These are phyloP conservation scores for Fusarium torulosum DNA, from an alignment of 2,329 filamentous ascomycete species.

Conservation along the genomic window DNA sequence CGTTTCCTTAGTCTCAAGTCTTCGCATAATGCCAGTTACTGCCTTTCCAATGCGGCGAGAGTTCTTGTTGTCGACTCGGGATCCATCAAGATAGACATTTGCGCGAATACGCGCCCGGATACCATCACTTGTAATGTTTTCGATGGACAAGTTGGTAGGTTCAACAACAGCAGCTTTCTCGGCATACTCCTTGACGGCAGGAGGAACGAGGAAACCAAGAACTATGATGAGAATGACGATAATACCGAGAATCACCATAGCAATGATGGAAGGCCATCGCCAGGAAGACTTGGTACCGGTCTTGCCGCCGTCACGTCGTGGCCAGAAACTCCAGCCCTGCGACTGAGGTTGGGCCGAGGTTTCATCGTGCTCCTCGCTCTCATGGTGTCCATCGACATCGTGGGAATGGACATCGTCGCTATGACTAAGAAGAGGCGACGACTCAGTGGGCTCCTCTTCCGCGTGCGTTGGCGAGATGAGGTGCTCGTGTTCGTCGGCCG, in stretches of 20 bases:
- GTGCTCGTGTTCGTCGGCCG: slow-evolving; percentile 60
- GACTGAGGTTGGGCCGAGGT: slow-evolving; percentile 10
- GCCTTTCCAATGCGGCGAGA: slow-evolving; percentile 81
- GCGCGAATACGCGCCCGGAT: slow-evolving; percentile 85
- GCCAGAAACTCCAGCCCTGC: slow-evolving; percentile 41
- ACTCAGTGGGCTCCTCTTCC: slow-evolving; percentile 55
- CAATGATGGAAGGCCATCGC: slow-evolving; percentile 83
- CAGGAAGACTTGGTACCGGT: slow-evolving; percentile 44
- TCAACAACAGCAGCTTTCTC: slow-evolving; percentile 85
- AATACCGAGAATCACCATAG: slow-evolving; percentile 74
- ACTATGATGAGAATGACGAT: slow-evolving; percentile 77
- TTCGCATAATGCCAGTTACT: slow-evolving; percentile 82
- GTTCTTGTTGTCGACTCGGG: slow-evolving; percentile 76
- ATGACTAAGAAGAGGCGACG: slow-evolving; percentile 64
- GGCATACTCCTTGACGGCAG: slow-evolving; percentile 85
- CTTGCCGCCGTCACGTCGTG: slow-evolving; percentile 37
- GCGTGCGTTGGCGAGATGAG: slow-evolving; percentile 56
- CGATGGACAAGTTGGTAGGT: slow-evolving; percentile 85
- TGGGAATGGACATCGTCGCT: slow-evolving; percentile 55
- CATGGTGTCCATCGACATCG: slow-evolving; percentile 46
- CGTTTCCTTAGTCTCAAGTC: slow-evolving; percentile 80
- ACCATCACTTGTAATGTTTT: slow-evolving; percentile 83
- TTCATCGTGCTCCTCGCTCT: slow-evolving; percentile 46
- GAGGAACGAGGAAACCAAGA: slow-evolving; percentile 84
- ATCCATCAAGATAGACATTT: slow-evolving; percentile 83